These are phyloP conservation scores for Leishmania amazonensis DNA, from an alignment of 208 protist genomes.

Conservation along the genomic window DNA sequence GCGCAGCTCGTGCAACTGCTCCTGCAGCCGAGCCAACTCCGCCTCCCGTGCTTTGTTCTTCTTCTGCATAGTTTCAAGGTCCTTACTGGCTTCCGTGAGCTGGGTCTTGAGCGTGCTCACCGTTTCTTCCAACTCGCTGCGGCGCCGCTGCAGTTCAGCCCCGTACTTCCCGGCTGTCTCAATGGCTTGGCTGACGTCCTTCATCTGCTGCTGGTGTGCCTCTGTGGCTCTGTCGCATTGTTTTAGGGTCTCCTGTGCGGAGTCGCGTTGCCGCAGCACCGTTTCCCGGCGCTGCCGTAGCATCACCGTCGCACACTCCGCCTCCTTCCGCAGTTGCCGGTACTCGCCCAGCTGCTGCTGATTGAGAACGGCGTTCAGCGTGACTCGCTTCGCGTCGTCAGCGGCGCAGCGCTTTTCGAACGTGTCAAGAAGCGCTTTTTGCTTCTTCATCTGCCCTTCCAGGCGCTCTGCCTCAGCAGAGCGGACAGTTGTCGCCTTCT, in stretches of 20 bases:
- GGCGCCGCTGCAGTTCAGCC: constrained; percentile 58
- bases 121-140: constrained; percentile 49
- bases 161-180: constrained; percentile 36
- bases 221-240: constrained; percentile 64
- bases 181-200: constrained; percentile 46
- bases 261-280: constrained; percentile 69
- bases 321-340: constrained; percentile 75
- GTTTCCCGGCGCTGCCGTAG: constrained; percentile 78
- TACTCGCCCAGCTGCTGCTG: constrained; percentile 74
- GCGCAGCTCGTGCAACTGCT: constrained; percentile 88
- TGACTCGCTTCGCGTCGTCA: constrained; percentile 54
- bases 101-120: constrained; percentile 41
- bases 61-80: constrained; percentile 50
- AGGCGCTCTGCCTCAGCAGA: constrained; percentile 67
- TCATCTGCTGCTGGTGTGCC: constrained; percentile 50
- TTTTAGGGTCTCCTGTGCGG: constrained; percentile 54
- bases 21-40: constrained; percentile 87
- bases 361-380: constrained; percentile 44
- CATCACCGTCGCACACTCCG: constrained; percentile 81
- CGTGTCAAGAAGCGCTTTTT: constrained; percentile 53
- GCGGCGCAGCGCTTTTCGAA: constrained; percentile 68
- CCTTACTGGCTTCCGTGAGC: constrained; percentile 38
- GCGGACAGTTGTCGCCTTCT: constrained; percentile 58
- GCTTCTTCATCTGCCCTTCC: constrained; percentile 61
- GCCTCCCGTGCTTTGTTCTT: constrained; percentile 71